These are phyloP conservation scores for Paxillus rubicundulus DNA, from an alignment of 768 basidiomycete species.

Conservation along the genomic window DNA sequence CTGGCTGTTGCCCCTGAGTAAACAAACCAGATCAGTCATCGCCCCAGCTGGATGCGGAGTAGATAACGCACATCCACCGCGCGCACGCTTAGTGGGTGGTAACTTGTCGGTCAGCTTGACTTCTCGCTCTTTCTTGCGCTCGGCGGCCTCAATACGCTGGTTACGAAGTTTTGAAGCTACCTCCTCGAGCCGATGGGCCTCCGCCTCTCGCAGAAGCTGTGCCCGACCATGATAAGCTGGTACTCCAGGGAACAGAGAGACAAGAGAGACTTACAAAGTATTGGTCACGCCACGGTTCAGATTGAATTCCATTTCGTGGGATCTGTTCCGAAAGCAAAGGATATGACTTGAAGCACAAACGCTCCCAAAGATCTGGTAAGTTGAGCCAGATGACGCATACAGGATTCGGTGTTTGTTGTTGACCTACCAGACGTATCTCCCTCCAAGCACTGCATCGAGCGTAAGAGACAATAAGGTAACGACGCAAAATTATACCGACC, in stretches of 20 bases:
- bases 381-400: slow-evolving; percentile 5
- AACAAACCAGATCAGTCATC: slow-evolving; percentile 12
- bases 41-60: background rate
- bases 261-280: slow-evolving; percentile 53
- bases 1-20: slow-evolving; percentile 37
- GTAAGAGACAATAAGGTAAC: slow-evolving; percentile 13
- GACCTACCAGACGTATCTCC: slow-evolving; percentile 53
- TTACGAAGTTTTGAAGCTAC: slow-evolving; percentile 58
- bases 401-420: background rate
- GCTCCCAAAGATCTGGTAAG: slow-evolving; percentile 62
- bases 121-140: slow-evolving; percentile 73
- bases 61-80: slow-evolving; percentile 45
- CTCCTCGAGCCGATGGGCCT: slow-evolving; percentile 64
- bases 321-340: slow-evolving; percentile 52
- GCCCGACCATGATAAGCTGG: slow-evolving; percentile 9
- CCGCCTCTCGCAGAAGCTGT: slow-evolving; percentile 56
- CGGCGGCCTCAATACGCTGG: slow-evolving; percentile 66
- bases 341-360: slow-evolving; percentile 60
- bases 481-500: slow-evolving; percentile 41
- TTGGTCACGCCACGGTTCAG: slow-evolving; percentile 65
- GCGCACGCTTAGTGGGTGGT: slow-evolving; percentile 63
- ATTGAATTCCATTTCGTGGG: slow-evolving; percentile 40
- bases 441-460: slow-evolving; percentile 45
- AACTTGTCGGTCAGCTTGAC: slow-evolving; percentile 71
- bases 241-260: background rate